These are phyloP conservation scores for Suaeda aralocaspica DNA, from an alignment of 148 eudicot species.

Conservation along the genomic window DNA sequence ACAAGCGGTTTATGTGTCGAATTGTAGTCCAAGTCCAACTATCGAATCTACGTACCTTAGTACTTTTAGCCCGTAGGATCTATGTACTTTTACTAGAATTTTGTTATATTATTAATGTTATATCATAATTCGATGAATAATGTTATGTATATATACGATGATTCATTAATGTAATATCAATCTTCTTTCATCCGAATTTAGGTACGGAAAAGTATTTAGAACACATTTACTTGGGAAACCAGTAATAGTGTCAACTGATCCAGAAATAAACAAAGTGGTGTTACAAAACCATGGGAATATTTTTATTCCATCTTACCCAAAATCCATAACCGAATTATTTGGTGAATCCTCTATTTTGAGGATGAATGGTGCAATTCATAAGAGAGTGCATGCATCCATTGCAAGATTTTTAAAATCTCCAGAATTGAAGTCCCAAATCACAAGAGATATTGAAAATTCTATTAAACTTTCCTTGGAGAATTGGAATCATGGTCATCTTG, in stretches of 20 bases:
- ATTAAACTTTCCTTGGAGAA: conserved; percentile 43
- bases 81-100: no score
- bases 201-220: conserved; percentile 84
- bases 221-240: conserved; percentile 76
- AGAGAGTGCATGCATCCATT: conserved; percentile 58
- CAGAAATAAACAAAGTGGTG: conserved; percentile 67
- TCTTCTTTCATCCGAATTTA: conserved; percentile 5
- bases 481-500: conserved; percentile 39
- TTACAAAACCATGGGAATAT: conserved; percentile 67
- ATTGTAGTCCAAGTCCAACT: no score
- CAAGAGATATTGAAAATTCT: conserved; percentile 48
- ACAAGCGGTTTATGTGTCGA: no score
- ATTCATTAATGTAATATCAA: no score
- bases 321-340: conserved; percentile 64
- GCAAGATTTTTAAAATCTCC: conserved; percentile 78
- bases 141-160: no score
- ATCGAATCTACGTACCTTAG: no score
- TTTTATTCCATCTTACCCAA: conserved; percentile 74
- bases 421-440: conserved; percentile 52
- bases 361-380: conserved; percentile 62
- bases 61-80: no score
- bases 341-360: conserved; percentile 72
- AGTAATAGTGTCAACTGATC: conserved; percentile 81
- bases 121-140: no score
- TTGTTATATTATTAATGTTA: no score